Conservation (phyloP, 2,329 filamentous ascomycete genomes). For the Beauveria scarabaeidicola region DNA sequence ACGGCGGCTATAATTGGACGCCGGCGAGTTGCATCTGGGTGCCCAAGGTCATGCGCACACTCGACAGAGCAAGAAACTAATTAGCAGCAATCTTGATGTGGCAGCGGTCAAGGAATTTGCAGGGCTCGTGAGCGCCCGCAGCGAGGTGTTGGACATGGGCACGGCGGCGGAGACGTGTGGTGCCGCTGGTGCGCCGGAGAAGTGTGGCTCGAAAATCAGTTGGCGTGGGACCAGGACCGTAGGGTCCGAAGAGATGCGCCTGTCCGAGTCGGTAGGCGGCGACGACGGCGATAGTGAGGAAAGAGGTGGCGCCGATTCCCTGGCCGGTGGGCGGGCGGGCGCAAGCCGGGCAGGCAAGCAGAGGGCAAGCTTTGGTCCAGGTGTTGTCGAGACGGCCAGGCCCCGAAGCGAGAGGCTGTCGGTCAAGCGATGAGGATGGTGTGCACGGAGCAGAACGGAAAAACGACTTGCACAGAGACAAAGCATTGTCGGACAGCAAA, state of each 20-base stretch:
- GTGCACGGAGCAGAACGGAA: not conserved
- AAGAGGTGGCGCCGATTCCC: not conserved
- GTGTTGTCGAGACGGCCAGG: not conserved
- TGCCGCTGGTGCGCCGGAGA: not conserved
- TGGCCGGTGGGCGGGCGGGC: not conserved
- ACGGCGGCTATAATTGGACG: constrained; percentile 1
- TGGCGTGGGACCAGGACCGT: not conserved
- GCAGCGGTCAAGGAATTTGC: not conserved
- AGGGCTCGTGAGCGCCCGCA: not conserved
- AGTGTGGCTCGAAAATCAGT: not conserved
- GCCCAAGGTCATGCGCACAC: not conserved
- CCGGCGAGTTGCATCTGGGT: not conserved
- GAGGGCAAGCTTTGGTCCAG: not conserved
- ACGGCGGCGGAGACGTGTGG: not conserved
- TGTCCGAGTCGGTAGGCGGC: constrained; percentile 3
- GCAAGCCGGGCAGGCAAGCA: not conserved
- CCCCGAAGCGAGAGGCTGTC: not conserved
- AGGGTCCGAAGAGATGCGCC: not conserved
- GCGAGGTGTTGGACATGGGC: not conserved
- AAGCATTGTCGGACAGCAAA: not conserved
- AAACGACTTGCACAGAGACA: not conserved
- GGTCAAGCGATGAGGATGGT: not conserved
- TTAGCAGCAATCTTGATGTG: not conserved
- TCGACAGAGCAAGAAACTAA: too few species aligned
- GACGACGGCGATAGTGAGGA: not conserved